Evolutionary conservation across 2,329 filamentous ascomycete species (phyloP).

Genomic region (Pestalotiopsis fici): DNA sequence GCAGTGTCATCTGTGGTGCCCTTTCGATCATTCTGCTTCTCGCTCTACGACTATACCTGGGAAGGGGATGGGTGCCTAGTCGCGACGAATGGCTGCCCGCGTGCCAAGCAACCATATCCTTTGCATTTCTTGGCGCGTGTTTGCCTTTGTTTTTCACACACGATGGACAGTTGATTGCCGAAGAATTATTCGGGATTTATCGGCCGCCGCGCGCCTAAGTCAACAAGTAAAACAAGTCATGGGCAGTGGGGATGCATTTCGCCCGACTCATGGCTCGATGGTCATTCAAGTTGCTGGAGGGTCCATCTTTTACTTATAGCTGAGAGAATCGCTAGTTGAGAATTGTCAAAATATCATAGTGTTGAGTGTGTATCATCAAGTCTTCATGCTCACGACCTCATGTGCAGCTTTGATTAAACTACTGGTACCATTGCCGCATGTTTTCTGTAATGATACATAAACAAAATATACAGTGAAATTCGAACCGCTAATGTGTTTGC

Average conservation of each 20-base stretch:
- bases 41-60: neutral
- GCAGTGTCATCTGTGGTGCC: neutral
- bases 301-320: too few species aligned
- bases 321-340: too few species aligned
- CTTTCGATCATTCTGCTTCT: neutral
- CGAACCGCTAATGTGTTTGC: too few species aligned
- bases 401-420: too few species aligned
- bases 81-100: neutral
- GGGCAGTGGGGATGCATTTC: neutral
- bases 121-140: neutral
- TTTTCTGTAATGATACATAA: too few species aligned
- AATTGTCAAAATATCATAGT: too few species aligned
- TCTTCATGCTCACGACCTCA: too few species aligned
- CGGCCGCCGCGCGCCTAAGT: neutral
- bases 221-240: neutral
- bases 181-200: neutral
- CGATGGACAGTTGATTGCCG: neutral
- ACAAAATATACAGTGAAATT: too few species aligned
- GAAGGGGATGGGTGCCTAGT: neutral
- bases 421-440: too few species aligned
- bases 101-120: neutral
- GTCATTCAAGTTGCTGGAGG: neutral
- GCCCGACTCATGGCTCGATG: neutral
- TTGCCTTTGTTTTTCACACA: neutral
- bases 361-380: too few species aligned